Conservation (phyloP, 2,329 filamentous ascomycete species). For the Elsinoe ampelina region DNA sequence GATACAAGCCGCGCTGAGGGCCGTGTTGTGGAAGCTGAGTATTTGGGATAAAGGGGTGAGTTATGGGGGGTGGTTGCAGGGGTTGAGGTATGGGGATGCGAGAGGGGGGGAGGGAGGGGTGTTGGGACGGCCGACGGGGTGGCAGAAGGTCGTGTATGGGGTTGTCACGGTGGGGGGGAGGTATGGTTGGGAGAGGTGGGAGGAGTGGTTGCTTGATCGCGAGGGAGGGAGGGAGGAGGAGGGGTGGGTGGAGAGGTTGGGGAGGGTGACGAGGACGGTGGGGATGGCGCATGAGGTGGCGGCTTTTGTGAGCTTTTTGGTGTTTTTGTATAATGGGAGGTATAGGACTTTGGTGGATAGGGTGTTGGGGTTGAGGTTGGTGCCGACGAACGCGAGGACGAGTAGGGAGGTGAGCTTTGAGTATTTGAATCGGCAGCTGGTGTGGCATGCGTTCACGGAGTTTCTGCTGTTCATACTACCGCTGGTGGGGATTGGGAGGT, state of each 20-base stretch:
- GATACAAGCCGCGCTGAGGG: slow-evolving; percentile 67
- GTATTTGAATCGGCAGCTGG: slow-evolving; percentile 91
- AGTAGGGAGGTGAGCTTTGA: slow-evolving; percentile 92
- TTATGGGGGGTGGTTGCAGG: slow-evolving; percentile 88
- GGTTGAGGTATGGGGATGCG: slow-evolving; percentile 81
- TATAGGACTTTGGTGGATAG: slow-evolving; percentile 88
- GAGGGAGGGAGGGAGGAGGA: slow-evolving; percentile 62
- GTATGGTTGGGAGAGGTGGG: slow-evolving; percentile 89
- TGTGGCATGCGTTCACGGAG: slow-evolving; percentile 99
- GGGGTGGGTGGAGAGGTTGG: slow-evolving; percentile 47
- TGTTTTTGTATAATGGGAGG: slow-evolving; percentile 82
- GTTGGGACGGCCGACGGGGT: slow-evolving; percentile 57
- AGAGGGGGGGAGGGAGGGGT: slow-evolving; percentile 19
- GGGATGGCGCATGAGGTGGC: slow-evolving; percentile 71
- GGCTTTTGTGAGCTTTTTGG: slow-evolving; percentile 74
- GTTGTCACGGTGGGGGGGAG: slow-evolving; percentile 75
- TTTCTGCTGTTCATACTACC: slow-evolving; percentile 97
- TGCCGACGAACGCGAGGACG: slow-evolving; percentile 75
- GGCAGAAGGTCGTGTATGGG: slow-evolving; percentile 79
- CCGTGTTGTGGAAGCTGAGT: slow-evolving; percentile 82
- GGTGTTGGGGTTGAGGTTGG: slow-evolving; percentile 71
- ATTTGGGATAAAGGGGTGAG: slow-evolving; percentile 96
- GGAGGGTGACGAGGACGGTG: slow-evolving; percentile 57
- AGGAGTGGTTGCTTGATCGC: slow-evolving; percentile 69
- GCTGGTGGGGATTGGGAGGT: slow-evolving; percentile 86